Evolutionary conservation across 495 filamentous ascomycete genomes (phyloP), one percentile per base, ranked within the genome.

Genomic region (Hyaloscypha bicolor): DNA sequence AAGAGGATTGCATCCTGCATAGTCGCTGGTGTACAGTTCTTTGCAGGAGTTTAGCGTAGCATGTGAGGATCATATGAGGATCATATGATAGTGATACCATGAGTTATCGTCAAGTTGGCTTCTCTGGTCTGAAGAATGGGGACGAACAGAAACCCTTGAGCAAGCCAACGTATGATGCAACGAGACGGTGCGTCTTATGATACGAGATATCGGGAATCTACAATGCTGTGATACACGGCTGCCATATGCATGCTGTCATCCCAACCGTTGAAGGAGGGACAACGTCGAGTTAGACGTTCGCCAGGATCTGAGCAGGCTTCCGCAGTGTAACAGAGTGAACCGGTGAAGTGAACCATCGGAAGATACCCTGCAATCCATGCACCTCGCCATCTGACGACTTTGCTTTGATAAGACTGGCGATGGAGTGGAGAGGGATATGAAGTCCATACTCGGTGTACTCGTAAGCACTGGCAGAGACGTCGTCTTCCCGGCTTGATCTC

Each of bases 121-220:
- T 14, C 42, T 48, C 29, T 55, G 8, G 42, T 21, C 35, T 11
- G 5, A 45, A 11, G 21, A 8, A 5, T 9, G n/a, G 16, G 22
- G 33, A 61, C 22, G 29, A 55, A 5, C n/a, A 29, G 29, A 8
- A 9, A 45, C 19, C 42, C 42, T 48, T 48, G 8, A 48, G 42
- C 42, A 48, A 48, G 6, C 42, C 16, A 48, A 19, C 9, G 42
- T 3, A 48, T 48, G 4, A 19, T 48, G 9, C 42, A 48, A 19
- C 9, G 3, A 48, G 14, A 48, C 35, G 64, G 52, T 35, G 53
- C 57, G 42, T 61, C 64, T 61, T 35, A 39, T 62, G 48, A 45
- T 45, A 67, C 64, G 48, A 67, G 64, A 67, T 55, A 62, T 56
- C 48, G 19, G 58, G 42, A 48, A 48, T 19, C 42, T 48, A 48